phyloP scores from a whole-genome alignment of 2,329 filamentous ascomycete genomes.

The Cyphellophora europaea region DNA sequence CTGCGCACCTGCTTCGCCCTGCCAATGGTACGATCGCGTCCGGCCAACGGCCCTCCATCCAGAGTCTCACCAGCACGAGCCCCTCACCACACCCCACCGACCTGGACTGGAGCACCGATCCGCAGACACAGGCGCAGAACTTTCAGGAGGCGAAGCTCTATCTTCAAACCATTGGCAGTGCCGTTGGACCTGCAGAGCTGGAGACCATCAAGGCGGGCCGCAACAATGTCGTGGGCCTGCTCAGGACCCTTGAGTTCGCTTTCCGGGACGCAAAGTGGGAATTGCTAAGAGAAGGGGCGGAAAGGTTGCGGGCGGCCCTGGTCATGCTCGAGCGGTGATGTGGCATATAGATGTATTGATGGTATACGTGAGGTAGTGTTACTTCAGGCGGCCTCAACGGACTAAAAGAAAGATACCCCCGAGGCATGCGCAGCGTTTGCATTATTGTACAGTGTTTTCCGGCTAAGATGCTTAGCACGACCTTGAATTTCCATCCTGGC shows the following conservation, averaged over 20 bases:
- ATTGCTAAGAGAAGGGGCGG: conserved; percentile 76
- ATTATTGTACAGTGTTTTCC: too few relatives aligned
- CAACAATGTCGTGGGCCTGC: conserved; percentile 70
- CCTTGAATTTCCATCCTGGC: too few relatives aligned
- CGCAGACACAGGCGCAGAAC: conserved; percentile 2
- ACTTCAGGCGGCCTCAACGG: too few relatives aligned
- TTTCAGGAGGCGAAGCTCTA: conserved; percentile 65
- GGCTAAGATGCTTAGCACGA: too few relatives aligned
- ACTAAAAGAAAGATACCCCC: too few relatives aligned
- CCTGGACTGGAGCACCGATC: neutral
- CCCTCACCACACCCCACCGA: conserved; percentile 1
- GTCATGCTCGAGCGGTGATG: conserved; percentile 7
- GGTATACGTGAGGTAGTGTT: too few relatives aligned
- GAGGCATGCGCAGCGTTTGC: too few relatives aligned
- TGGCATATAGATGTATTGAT: too few relatives aligned
- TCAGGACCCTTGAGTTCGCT: conserved; percentile 70
- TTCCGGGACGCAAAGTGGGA: conserved; percentile 85
- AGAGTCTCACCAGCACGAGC: conserved; percentile 45
- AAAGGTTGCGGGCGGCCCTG: conserved; percentile 71
- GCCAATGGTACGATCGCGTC: too few relatives aligned
- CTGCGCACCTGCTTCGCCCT: conserved; percentile 20
- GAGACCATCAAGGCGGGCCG: conserved; percentile 58
- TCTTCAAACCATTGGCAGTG: conserved; percentile 62
- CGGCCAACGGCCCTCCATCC: too few relatives aligned
- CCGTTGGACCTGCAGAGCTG: conserved; percentile 67